Evolutionary conservation across 495 filamentous ascomycete species (phyloP), one percentile per base, ranked within the genome.

Genomic region (Antarctomyces pellizariae): DNA sequence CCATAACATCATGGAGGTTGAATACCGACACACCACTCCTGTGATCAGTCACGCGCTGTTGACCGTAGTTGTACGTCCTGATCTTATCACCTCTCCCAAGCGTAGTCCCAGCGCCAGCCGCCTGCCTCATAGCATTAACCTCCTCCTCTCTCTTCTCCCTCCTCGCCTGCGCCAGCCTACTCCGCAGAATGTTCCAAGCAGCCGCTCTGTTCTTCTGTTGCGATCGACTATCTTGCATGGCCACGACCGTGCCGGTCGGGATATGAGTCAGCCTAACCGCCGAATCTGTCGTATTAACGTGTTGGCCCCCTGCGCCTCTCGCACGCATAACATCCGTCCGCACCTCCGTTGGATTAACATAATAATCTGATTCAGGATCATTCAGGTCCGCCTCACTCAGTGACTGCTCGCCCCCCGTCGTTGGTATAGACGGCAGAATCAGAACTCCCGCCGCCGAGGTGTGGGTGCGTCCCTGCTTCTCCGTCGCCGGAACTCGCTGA

Each of bases 211-310:
- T 97, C 21, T 72, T 62, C 17, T 73, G 68, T 49, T 97, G 86
- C n/a, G 77, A 89, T 33, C 86, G 61, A 18, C 65, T 70, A 43
- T 95, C 86, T 43, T 97, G 86, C 55, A 93, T 91, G 22, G 68
- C 70, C 7, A 93, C 83, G 14, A 75, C 64, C 5, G 66, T 78
- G 18, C 67, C 69, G 0, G 83, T 92, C 6, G 86, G 89, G 7
- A 79, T 57, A 60, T 97, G 89, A 7, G 82, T 92, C 30, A 97
- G 56, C 10, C 86, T 71, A 34, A 97, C 76, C 10, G 86, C 86
- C 18, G 80, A 91, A 48, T 95, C 89, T 1, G 86, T 97, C 36
- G 76, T 93, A 48, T 97, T 97, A 43, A 97, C 86, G 45, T 95
- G 89, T 52, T 97, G 86, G 4, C 86, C 86, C 10, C 86, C 86